Base-by-base conservation (phyloP, 352 stramenopile species). In the Blastocystis sp. region DNA sequence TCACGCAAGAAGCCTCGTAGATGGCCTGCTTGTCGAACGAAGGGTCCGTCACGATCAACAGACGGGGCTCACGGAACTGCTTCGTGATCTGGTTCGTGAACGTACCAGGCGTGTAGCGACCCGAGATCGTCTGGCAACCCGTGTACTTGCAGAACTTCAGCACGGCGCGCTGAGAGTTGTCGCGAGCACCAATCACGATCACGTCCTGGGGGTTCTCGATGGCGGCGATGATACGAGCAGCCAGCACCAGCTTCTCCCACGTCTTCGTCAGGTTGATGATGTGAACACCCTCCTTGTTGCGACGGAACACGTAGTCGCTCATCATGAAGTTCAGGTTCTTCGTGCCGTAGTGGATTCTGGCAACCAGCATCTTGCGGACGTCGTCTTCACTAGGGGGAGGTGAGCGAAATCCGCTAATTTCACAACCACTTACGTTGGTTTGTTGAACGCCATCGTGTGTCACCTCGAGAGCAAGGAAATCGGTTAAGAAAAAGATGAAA, bases 71-170 rank as follows among this genome's bases (percentile, higher is more conserved):
- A 90, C 95, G 95, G 95, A 99, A 99, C 92, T 99, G 97, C 94
- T 99, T 99, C 90, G 97, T 99, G 94, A 99, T 99, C 94, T 99
- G 97, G 94, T 99, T 99, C 51, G 98, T 99, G 93, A 99, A 99
- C 88, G 97, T 99, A 93, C 98, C 98, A 65, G 98, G 97, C 50
- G 98, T 99, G 95, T 99, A 99, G 91, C 97, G 96, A 92, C 96
- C 97, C 80, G 96, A 97, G 93, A 99, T 98, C 89, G 95, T 97
- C 90, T 98, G 93, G 91, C 94, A 93, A 90, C 97, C 97, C 79
- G 97, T 99, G 96, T 99, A 99, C 91, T 99, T 96, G 59, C 97
- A 96, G 91, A 99, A 99, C 95, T 99, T 99, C 91, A 99, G 95
- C 91, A 99, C 97, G 88, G 98, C 97, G 91, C 97, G 95, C 95